Evolutionary conservation across 768 basidiomycete species (phyloP).

Genomic region (Mrakia frigida): DNA sequence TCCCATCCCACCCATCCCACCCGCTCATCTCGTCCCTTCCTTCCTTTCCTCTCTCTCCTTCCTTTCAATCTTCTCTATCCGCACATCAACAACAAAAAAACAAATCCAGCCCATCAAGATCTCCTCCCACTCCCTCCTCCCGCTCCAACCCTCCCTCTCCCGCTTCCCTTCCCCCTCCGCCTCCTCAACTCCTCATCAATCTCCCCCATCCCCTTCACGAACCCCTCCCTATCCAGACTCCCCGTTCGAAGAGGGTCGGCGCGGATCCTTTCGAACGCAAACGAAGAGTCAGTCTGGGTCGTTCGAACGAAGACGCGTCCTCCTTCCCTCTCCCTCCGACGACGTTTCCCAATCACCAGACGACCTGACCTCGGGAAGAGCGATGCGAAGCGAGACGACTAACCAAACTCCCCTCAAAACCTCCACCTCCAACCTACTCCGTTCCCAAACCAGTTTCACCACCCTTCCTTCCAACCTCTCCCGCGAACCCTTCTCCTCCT

Average conservation of each 20-base stretch:
- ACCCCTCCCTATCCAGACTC: constrained; percentile 60
- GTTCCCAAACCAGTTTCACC: constrained; percentile 60
- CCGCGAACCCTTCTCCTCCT: neutral
- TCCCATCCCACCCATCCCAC: no score
- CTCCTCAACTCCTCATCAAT: constrained; percentile 67
- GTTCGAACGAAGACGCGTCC: no score
- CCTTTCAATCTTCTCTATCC: no score
- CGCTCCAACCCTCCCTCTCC: neutral
- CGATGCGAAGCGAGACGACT: neutral
- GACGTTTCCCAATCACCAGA: no score
- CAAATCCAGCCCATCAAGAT: no score
- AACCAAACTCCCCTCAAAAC: neutral
- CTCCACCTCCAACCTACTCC: constrained; percentile 45
- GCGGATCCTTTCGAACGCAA: constrained; percentile 41
- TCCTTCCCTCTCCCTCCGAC: no score
- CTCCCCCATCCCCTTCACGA: constrained; percentile 76
- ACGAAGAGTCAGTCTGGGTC: no score
- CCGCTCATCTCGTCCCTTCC: no score
- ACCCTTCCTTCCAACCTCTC: constrained; percentile 57
- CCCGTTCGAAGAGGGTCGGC: constrained; percentile 56
- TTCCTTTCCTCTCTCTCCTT: no score
- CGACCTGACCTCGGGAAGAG: no score
- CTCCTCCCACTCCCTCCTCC: no score
- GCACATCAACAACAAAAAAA: no score
- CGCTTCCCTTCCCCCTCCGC: neutral